These are phyloP conservation scores for Thermochaetoides thermophila DNA, from an alignment of 495 filamentous ascomycete genomes.

Conservation along the genomic window DNA sequence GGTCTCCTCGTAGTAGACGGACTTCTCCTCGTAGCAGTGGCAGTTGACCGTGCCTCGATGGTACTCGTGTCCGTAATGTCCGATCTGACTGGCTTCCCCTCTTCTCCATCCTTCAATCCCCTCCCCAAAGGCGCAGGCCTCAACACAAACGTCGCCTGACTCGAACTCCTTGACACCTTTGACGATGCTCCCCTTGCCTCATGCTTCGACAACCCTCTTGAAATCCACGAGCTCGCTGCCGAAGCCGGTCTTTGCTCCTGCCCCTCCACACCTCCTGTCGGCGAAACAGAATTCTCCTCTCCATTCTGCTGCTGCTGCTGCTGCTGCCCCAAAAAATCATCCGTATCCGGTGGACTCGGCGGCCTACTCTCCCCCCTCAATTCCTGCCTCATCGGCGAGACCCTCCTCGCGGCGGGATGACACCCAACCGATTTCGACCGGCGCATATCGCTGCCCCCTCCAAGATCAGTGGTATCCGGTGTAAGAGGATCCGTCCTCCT, in stretches of 20 bases:
- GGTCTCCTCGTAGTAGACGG: conserved; percentile 16
- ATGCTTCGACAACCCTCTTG: conserved; percentile 28
- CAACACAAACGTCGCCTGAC: conserved; percentile 26
- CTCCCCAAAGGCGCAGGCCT: conserved; percentile 8
- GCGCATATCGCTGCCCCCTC: conserved; percentile 32
- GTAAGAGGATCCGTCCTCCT: conserved; percentile 46
- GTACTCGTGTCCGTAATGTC: conserved; percentile 13
- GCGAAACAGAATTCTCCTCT: conserved; percentile 19
- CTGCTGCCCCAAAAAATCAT: too few species aligned
- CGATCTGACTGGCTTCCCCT: conserved; percentile 2
- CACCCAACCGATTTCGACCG: conserved; percentile 26
- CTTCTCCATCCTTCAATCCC: conserved; percentile 7
- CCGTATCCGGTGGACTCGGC: conserved; percentile 41
- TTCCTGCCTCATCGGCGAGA: conserved; percentile 17
- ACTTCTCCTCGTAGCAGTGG: conserved; percentile 53
- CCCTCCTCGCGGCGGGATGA: conserved; percentile 10
- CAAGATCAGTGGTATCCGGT: conserved; percentile 65
- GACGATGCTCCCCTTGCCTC: conserved; percentile 37
- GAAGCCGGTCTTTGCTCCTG: too few species aligned
- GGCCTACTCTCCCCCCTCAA: conserved; percentile 30
- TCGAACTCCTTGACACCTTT: conserved; percentile 31
- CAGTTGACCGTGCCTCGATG: conserved; percentile 20
- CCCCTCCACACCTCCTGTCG: too few species aligned
- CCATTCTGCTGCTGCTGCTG: conserved; percentile 30
- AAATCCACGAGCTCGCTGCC: conserved; percentile 25